Percentiles rank a stretch among this genome's conserved stretches.
These are phyloP conservation scores for Senna siamea DNA, from an alignment of 306 rosid genomes.

Conservation along the genomic window DNA sequence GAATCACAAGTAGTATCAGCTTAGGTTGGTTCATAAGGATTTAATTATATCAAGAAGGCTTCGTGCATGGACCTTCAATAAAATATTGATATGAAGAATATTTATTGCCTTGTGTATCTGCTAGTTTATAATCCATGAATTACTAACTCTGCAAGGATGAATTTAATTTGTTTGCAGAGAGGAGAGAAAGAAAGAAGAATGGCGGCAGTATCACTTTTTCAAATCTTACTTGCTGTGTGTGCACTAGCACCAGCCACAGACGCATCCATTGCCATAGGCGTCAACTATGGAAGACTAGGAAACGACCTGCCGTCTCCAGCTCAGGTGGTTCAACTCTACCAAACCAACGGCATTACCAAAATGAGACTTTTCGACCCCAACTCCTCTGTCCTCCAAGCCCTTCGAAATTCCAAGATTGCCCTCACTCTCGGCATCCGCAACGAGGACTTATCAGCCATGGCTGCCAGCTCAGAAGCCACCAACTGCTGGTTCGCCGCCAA, in stretches of 20 bases:
- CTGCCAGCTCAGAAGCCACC: constrained; percentile 14
- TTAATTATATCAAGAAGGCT: no score
- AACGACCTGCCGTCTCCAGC: constrained; percentile 38
- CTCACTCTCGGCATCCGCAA: constrained; percentile 34
- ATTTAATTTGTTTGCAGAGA: no score
- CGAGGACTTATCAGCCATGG: constrained; percentile 18
- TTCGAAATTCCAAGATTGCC: constrained; percentile 1
- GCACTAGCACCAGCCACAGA: not conserved
- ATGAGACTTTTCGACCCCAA: constrained; percentile 39
- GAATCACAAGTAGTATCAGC: no score
- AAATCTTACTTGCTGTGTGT: not conserved
- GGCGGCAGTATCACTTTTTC: no score
- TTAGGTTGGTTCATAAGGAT: no score
- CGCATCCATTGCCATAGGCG: constrained; percentile 17
- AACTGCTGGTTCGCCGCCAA: constrained; percentile 36
- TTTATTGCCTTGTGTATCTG: no score
- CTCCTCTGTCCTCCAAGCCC: constrained; percentile 15
- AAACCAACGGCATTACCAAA: constrained; percentile 3
- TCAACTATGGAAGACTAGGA: constrained; percentile 37
- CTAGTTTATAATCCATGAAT: no score
- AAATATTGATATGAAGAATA: no score
- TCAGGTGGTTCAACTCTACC: constrained; percentile 30
- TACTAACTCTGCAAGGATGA: no score
- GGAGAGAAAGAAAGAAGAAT: no score
- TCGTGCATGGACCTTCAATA: no score